These are phyloP conservation scores for Aurifilum marmelostoma DNA, from an alignment of 2,329 filamentous ascomycete species.

Conservation along the genomic window DNA sequence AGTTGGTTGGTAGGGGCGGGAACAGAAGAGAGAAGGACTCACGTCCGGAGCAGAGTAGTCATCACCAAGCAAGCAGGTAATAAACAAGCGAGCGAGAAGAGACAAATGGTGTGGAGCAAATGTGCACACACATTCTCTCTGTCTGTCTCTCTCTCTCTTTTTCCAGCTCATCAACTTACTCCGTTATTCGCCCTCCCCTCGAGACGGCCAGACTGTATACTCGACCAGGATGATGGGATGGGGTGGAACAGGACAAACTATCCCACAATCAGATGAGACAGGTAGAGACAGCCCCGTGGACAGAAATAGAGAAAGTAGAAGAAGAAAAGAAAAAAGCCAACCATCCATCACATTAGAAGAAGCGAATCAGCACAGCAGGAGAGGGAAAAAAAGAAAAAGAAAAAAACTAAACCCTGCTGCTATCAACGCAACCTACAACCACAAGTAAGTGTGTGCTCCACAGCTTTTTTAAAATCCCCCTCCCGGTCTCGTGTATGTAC, in stretches of 20 bases:
- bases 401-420: too few species aligned
- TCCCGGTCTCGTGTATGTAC: too few species aligned
- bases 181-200: too few species aligned
- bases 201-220: not conserved
- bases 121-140: not conserved
- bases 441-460: not conserved
- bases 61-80: not conserved
- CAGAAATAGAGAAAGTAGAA: not conserved
- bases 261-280: not conserved
- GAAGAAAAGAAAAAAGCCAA: not conserved
- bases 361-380: too few species aligned
- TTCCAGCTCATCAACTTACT: too few species aligned
- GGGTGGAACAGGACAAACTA: not conserved
- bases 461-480: too few species aligned
- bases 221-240: not conserved
- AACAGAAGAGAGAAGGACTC: not conserved
- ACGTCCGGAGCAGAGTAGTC: not conserved
- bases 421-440: not conserved
- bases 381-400: not conserved
- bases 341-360: not conserved
- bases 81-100: not conserved
- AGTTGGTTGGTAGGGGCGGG: not conserved
- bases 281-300: not conserved
- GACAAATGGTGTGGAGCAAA: not conserved
- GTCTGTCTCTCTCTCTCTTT: too few species aligned